phyloP scores from a whole-genome alignment of 164 flowering plant species.

The Taxillus chinensis region DNA sequence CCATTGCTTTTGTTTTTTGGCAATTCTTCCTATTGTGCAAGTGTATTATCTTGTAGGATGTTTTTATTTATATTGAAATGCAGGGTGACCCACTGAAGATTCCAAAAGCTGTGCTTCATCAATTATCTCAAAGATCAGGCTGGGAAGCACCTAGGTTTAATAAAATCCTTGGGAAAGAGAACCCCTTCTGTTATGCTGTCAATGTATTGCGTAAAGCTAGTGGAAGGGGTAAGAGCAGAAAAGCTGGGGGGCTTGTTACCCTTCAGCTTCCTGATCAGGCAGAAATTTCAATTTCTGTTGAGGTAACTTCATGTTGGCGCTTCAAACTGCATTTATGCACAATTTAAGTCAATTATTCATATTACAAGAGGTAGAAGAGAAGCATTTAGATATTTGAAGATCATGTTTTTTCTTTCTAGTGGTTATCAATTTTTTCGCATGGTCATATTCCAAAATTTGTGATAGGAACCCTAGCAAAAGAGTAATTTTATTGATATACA shows the following conservation, averaged over 20 bases:
- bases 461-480: too few relatives aligned
- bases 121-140: slow-evolving; percentile 72
- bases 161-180: slow-evolving; percentile 35
- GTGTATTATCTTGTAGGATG: slow-evolving; percentile 1
- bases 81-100: slow-evolving; percentile 77
- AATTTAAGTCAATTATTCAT: too few relatives aligned
- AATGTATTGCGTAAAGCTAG: slow-evolving; percentile 73
- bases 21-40: neutral
- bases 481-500: too few relatives aligned
- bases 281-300: slow-evolving; percentile 47
- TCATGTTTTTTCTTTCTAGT: too few relatives aligned
- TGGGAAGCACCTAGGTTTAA: slow-evolving; percentile 92
- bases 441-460: too few relatives aligned
- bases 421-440: too few relatives aligned
- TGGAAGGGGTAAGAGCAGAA: slow-evolving; percentile 90
- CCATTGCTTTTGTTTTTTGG: neutral
- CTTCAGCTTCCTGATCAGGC: slow-evolving; percentile 64
- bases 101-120: slow-evolving; percentile 90
- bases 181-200: slow-evolving; percentile 42
- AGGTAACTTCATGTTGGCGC: slow-evolving; percentile 31
- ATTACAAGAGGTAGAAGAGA: too few relatives aligned
- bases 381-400: too few relatives aligned
- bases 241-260: slow-evolving; percentile 74
- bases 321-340: neutral
- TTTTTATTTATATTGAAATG: slow-evolving; percentile 10